Evolutionary conservation across 1,139 yeast species (phyloP).

Genomic region (Pichia sorboxylosa): DNA sequence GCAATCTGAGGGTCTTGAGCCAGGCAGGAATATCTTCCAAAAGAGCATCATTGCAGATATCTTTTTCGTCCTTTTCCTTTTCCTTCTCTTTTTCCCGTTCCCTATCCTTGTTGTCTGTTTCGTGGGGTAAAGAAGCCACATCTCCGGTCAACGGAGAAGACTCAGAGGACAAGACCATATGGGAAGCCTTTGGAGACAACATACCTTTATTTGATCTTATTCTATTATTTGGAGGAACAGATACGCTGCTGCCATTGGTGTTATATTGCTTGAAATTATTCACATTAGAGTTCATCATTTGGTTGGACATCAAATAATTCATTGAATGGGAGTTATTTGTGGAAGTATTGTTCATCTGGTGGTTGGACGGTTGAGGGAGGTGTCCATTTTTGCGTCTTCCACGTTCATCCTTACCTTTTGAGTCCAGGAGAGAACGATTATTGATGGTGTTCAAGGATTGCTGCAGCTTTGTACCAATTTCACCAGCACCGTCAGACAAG

Average conservation of each 20-base stretch:
- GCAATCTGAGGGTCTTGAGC: constrained; percentile 80
- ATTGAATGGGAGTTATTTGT: neutral
- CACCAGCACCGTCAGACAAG: no score
- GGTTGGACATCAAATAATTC: no score
- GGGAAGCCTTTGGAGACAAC: no score
- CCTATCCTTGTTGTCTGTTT: no score
- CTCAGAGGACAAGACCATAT: no score
- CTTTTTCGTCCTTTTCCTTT: no score
- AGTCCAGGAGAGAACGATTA: constrained; percentile 48
- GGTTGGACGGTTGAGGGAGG: neutral
- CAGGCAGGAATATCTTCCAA: constrained; percentile 73
- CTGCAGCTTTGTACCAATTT: constrained; percentile 41
- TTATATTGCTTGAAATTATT: neutral
- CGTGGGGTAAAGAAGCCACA: neutral
- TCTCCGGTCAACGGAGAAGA: constrained; percentile 1
- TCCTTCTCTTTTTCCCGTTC: no score
- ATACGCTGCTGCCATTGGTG: constrained; percentile 3
- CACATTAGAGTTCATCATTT: no score
- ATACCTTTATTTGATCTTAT: neutral
- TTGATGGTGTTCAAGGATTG: constrained; percentile 50
- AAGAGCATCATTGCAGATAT: constrained; percentile 22
- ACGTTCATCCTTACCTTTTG: constrained; percentile 10
- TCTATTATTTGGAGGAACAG: constrained; percentile 13
- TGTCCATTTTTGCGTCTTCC: constrained; percentile 8
- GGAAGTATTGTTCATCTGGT: neutral